These are phyloP conservation scores for Botrytis sinoallii DNA, from an alignment of 2,329 filamentous ascomycete genomes.

Conservation along the genomic window DNA sequence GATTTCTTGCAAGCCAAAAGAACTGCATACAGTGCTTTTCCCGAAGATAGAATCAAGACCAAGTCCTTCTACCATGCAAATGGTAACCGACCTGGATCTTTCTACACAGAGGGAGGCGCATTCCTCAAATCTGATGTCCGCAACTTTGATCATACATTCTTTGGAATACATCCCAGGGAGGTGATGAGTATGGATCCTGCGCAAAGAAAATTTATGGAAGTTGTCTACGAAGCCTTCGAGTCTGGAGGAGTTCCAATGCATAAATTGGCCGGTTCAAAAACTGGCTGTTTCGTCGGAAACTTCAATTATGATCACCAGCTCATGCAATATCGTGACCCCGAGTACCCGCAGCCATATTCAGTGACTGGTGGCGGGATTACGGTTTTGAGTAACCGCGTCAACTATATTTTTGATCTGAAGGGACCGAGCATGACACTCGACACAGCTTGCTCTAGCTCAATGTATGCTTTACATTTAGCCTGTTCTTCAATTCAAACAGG, in stretches of 20 bases:
- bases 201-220: constrained; percentile 9
- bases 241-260: neutral
- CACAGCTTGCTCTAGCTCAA: constrained; percentile 46
- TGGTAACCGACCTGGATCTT: constrained; percentile 20
- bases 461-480: constrained; percentile 44
- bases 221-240: constrained; percentile 7
- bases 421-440: constrained; percentile 45
- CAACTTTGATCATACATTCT: constrained; percentile 24
- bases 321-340: constrained; percentile 21
- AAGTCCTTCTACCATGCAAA: constrained; percentile 22
- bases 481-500: constrained; percentile 42
- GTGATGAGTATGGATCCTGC: neutral
- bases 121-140: constrained; percentile 30
- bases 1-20: constrained; percentile 21
- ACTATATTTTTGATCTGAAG: constrained; percentile 2
- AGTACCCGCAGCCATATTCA: constrained; percentile 33
- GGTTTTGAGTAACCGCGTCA: constrained; percentile 30
- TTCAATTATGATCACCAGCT: constrained; percentile 17
- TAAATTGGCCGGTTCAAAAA: constrained; percentile 24
- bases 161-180: neutral
- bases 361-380: constrained; percentile 15
- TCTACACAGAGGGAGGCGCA: constrained; percentile 22
- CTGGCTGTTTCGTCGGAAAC: constrained; percentile 25
- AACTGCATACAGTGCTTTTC: constrained; percentile 24
- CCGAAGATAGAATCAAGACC: constrained; percentile 23